Evolutionary conservation across 73 alveolate genomes (phyloP), one percentile per base, ranked within the genome.

Genomic region (Paramecium sexaurelia): DNA sequence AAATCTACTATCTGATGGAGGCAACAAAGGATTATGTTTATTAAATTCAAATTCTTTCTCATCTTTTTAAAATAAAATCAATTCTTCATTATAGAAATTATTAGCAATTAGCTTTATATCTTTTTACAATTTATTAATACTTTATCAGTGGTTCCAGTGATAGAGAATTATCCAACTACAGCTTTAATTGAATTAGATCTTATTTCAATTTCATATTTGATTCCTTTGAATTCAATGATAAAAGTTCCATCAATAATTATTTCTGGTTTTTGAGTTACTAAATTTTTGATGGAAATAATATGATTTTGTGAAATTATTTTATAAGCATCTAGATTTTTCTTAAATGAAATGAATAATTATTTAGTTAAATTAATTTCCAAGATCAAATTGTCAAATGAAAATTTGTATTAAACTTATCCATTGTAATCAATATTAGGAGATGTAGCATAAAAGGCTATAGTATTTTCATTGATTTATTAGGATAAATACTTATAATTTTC

Each of bases 1-100:
- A 78, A 78, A 78, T 45, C 90, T 37, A 11, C 68, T 78, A 17
- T 78, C 90, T 22, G 61, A 29, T 2, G 90, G 90, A 41, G 90
- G 90, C 90, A 78, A 78, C 24, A 78, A 40, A 0, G 68, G 29
- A 27, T 10, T 41, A 22, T 78, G 90, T 73, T 73, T 73, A 78
- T 78, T 45, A 13, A 41, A 40, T 19, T 39, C 55, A 78, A 78
- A 19, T 41, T 26, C 75, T 39, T 78, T 26, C 29, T 71, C 55
- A 71, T 78, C 55, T 33, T 78, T 19, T 33, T 78, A 29, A 78
- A 78, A 78, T 20, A 78, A 22, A 8, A 78, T 39, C 43, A 41
- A 9, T 22, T 78, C 68, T 45, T 78, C 90, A 40, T 78, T 43
- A 78, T 37, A 78, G 13, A 11, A 22, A 24, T 78, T 78, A 24